phyloP scores from a whole-genome alignment of 305 asterid species.

The Solanum hybrid region DNA sequence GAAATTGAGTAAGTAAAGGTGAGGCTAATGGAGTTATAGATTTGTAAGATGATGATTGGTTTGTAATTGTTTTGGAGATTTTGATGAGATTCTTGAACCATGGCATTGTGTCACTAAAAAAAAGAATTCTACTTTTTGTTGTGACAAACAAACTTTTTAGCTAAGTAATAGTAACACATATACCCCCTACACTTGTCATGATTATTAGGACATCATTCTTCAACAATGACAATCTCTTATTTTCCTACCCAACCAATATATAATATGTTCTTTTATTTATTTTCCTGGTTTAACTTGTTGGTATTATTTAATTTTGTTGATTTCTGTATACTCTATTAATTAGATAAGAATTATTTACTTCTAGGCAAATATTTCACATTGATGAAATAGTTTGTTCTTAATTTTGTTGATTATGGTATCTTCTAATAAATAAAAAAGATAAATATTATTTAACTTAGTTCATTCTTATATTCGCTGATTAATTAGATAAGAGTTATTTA shows the following conservation, averaged over 20 bases:
- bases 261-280: neutral
- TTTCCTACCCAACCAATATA: neutral
- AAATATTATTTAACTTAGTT: neutral
- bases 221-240: neutral
- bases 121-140: neutral
- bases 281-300: neutral
- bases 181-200: neutral
- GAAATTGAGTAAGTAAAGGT: slow-evolving; percentile 34
- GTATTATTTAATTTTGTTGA: no score
- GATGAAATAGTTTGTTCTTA: no score
- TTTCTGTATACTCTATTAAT: neutral
- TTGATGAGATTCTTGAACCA: slow-evolving; percentile 69
- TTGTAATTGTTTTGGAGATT: slow-evolving; percentile 29
- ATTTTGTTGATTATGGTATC: neutral
- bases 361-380: no score
- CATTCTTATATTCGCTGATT: no score
- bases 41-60: slow-evolving; percentile 15
- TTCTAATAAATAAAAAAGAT: neutral
- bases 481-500: neutral
- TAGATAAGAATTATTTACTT: neutral
- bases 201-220: neutral
- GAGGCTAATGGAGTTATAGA: slow-evolving; percentile 18
- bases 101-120: slow-evolving; percentile 35
- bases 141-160: neutral
- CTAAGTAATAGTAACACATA: neutral